Evolutionary conservation across 345 rosid species (phyloP).

Genomic region (Eucalyptus sp.): DNA sequence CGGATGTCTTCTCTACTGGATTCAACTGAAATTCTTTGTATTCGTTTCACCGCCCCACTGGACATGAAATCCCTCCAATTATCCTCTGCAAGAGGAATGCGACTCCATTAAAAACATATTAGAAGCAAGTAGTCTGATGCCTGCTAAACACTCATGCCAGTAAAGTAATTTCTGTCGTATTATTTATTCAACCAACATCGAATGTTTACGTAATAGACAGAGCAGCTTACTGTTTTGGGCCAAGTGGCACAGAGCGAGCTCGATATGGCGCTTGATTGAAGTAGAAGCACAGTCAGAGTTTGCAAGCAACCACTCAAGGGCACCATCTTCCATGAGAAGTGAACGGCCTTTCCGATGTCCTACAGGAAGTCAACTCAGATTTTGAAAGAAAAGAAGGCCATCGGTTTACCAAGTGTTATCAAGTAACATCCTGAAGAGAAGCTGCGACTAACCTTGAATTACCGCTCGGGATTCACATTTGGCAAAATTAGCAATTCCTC

Average conservation of each 20-base stretch:
- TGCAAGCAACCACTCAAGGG: slow-evolving; percentile 65
- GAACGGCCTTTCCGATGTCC: slow-evolving; percentile 76
- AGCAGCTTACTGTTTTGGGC: slow-evolving; percentile 70
- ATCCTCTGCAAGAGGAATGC: slow-evolving; percentile 32
- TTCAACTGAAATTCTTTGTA: slow-evolving; percentile 53
- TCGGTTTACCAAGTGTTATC: neutral
- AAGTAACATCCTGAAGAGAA: neutral
- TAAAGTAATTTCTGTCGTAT: neutral
- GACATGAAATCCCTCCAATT: slow-evolving; percentile 54
- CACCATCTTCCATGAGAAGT: slow-evolving; percentile 69
- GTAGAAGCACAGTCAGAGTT: slow-evolving; percentile 36
- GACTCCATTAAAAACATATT: neutral
- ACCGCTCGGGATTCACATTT: slow-evolving; percentile 87
- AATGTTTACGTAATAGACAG: neutral
- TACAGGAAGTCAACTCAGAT: slow-evolving; percentile 10
- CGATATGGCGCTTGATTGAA: slow-evolving; percentile 70
- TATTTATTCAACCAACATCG: neutral
- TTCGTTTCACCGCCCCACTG: slow-evolving; percentile 49
- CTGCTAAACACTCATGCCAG: neutral
- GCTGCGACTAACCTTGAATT: slow-evolving; percentile 42
- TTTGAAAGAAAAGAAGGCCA: neutral
- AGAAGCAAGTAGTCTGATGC: neutral
- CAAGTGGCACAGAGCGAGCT: slow-evolving; percentile 90
- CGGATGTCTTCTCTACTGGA: slow-evolving; percentile 87
- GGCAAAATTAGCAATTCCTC: slow-evolving; percentile 93